Evolutionary conservation across 768 basidiomycete genomes (phyloP).

Genomic region (Scleroderma bovista): DNA sequence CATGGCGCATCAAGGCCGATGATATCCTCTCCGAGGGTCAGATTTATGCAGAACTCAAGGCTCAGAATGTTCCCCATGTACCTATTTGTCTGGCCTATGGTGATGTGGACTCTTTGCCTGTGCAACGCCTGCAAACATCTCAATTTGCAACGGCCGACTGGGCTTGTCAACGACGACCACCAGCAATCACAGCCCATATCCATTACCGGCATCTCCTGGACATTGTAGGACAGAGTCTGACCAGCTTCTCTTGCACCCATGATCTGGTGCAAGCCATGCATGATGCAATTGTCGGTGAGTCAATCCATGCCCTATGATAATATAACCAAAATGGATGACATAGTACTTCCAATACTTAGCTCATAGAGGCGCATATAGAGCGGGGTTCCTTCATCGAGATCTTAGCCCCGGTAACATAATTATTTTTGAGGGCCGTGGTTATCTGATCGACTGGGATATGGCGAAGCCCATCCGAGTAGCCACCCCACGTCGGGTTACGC

Average conservation of each 20-base stretch:
- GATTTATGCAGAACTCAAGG: not conserved
- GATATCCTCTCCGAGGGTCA: constrained; percentile 1
- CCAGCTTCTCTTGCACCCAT: not conserved
- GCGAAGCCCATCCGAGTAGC: not conserved
- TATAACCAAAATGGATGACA: not conserved
- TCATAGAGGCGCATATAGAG: not conserved
- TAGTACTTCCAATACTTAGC: not conserved
- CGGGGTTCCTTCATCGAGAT: not conserved
- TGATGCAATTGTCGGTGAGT: not conserved
- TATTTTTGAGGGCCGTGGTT: not conserved
- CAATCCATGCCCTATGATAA: not conserved
- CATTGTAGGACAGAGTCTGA: not conserved
- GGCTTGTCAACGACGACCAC: not conserved
- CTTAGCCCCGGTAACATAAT: constrained; percentile 1
- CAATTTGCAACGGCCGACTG: not conserved
- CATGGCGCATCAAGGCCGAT: not conserved
- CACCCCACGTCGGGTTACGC: not conserved
- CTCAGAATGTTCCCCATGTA: not conserved
- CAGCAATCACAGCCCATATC: not conserved
- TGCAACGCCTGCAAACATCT: not conserved
- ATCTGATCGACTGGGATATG: constrained; percentile 5
- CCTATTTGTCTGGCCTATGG: not conserved
- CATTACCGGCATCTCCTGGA: not conserved
- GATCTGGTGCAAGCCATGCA: not conserved
- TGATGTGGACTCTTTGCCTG: not conserved